Evolutionary conservation across 768 basidiomycete genomes (phyloP), one percentile per base, ranked within the genome.

Genomic region (Erythrobasidium yunnanense): DNA sequence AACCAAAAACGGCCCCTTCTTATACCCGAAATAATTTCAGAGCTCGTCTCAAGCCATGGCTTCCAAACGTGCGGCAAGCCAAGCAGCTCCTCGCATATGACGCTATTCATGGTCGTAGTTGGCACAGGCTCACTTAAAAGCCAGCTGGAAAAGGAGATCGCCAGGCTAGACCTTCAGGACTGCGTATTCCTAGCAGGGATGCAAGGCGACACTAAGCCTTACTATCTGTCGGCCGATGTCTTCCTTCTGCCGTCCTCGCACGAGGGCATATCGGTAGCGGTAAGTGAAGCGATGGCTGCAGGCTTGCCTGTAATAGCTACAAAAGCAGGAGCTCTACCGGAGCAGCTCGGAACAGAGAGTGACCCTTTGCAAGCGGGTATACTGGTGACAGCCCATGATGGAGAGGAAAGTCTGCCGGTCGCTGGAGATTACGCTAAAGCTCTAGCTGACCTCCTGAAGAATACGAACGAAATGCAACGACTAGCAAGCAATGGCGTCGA

Each of bases 231-330:
- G 30, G 22, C 53, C 38, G 70, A 71, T 57, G 34, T 69, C 17
- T 71, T 71, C 69, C 57, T 71, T 34, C 56, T 71, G 2, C 70
- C 70, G 2, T 66, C 66, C 2, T 55, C 69, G 52, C 55, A 54
- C 25, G 70, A 71, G 45, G 70, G 70, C n/a, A 55, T 71, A 33
- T 69, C 68, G 8, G 54, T 71, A 33, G 70, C 70, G 23, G 65
- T 69, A 34, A 60, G 62, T 45, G 70, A 71, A 25, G 70, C 70
- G 5, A 71, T 71, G 70, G 70, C 70, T 20, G 67, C 67, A 57
- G 68, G 66, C 6, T 54, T 71, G 0, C 70, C 70, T 18, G 27
- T 71, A 49, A 65, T 71, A 3, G 67, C 70, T 1, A 62, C 70
- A 0, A 27, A 66, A 1, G 70, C 68, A 0, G 70, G 68, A 22